Percentiles rank a stretch among this genome's conserved stretches.
These are phyloP conservation scores for Capsella rubella DNA, from an alignment of 441 rosid species.

Conservation along the genomic window DNA sequence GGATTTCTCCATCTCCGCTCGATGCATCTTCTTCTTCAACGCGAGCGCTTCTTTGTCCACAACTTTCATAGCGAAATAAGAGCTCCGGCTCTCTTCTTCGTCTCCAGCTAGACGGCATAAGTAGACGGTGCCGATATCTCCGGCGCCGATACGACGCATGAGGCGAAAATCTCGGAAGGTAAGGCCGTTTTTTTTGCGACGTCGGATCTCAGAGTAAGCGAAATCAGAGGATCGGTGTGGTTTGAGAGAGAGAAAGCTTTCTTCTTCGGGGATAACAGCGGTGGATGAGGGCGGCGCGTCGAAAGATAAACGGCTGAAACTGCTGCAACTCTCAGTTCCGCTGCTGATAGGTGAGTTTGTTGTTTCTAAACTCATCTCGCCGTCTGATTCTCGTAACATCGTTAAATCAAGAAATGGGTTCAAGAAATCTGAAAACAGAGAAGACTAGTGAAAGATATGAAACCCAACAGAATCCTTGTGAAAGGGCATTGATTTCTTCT, in stretches of 20 bases:
- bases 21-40: slow-evolving; percentile 74
- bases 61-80: slow-evolving; percentile 82
- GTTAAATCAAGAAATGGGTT: slow-evolving; percentile 1
- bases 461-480: not conserved
- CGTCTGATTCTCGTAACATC: slow-evolving; percentile 56
- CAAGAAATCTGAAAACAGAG: not conserved
- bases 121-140: slow-evolving; percentile 90
- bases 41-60: slow-evolving; percentile 82
- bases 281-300: slow-evolving; percentile 54
- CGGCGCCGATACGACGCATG: slow-evolving; percentile 81
- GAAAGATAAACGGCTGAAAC: slow-evolving; percentile 77
- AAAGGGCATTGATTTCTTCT: not conserved
- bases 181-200: slow-evolving; percentile 56
- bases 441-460: not conserved
- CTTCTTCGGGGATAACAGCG: slow-evolving; percentile 48
- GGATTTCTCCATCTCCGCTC: slow-evolving; percentile 86
- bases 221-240: slow-evolving; percentile 92
- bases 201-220: slow-evolving; percentile 78
- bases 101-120: slow-evolving; percentile 65
- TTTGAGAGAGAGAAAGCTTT: slow-evolving; percentile 55
- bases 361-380: slow-evolving; percentile 57
- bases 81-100: slow-evolving; percentile 28
- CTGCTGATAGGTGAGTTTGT: slow-evolving; percentile 71
- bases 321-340: slow-evolving; percentile 61
- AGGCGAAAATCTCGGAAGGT: slow-evolving; percentile 79